Evolutionary conservation across 208 protist genomes (phyloP), one percentile per base, ranked within the genome.

Genomic region (Trypanosoma brucei): DNA sequence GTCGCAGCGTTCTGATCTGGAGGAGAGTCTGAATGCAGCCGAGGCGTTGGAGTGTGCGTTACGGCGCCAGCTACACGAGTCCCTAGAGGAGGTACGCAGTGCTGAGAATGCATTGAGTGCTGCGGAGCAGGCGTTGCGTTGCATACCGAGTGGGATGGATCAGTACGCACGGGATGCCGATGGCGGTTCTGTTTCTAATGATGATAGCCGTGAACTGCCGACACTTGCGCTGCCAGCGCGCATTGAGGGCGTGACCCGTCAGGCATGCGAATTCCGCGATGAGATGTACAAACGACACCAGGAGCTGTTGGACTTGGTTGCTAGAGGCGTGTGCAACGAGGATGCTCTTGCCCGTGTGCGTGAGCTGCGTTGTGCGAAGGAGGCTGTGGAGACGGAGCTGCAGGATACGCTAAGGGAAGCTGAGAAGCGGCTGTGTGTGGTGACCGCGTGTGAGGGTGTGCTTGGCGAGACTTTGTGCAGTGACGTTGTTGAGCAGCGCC

Each of bases 331-430:
- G 6, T 54, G 50, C 30, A n/a, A 31, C 50, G 50, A 54, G 9
- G 31, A 34, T 7, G 50, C 50, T n/a, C 50, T 54, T 34, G 6
- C 50, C 7, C 50, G 50, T 33, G 6, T 54, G 50, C n/a, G 31
- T 6, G 50, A 7, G 50, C n/a, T 54, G 50, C 50, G 50, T n/a
- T 54, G 9, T n/a, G n/a, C 50, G n/a, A 54, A 31, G n/a, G 50
- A 54, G 6, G 50, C 50, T 6, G 50, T n/a, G 50, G 50, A 54
- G 50, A n/a, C 50, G 9, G 50, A 54, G 31, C 50, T 33, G 31
- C 50, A n/a, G 6, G 50, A 8, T n/a, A n/a, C 50, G 6, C 50
- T 54, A 33, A n/a, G 9, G 50, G 50, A n/a, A 8, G 50, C 50
- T n/a, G 50, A 54, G 50, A n/a, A 34, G n/a, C 50, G 31, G 9